A percentile compares a stretch with the other conserved stretches of the same genome.
These are phyloP conservation scores for Termitomyces sp. DNA, from an alignment of 768 basidiomycete species.

Conservation along the genomic window DNA sequence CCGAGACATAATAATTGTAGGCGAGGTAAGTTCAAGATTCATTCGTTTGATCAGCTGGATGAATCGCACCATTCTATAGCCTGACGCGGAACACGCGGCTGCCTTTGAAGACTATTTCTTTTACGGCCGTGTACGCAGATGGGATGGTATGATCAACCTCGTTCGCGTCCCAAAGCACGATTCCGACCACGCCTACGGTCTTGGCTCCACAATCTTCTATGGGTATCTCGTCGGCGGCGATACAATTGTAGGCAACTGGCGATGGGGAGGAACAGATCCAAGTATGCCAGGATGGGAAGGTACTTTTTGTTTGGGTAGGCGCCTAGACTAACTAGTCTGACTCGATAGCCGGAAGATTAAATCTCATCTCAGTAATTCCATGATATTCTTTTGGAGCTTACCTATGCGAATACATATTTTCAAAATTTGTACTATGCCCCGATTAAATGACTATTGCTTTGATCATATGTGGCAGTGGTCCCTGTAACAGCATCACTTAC, in stretches of 20 bases:
- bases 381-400: neutral
- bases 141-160: constrained; percentile 5
- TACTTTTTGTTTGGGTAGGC: constrained; percentile 53
- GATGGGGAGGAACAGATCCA: constrained; percentile 40
- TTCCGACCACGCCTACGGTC: constrained; percentile 1
- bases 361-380: neutral
- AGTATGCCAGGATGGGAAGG: constrained; percentile 52
- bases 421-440: neutral
- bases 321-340: constrained; percentile 19
- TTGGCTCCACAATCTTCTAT: constrained; percentile 46
- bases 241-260: constrained; percentile 71
- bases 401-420: neutral
- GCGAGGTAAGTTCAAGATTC: neutral
- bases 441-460: neutral
- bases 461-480: neutral
- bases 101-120: constrained; percentile 1
- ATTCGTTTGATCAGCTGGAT: neutral
- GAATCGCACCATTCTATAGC: neutral
- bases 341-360: neutral
- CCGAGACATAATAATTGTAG: constrained; percentile 3
- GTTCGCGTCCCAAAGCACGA: neutral
- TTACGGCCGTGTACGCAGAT: constrained; percentile 7
- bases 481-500: neutral
- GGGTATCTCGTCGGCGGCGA: constrained; percentile 63
- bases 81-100: constrained; percentile 3